Percentiles rank a stretch among this genome's conserved stretches.
These are phyloP conservation scores for Vanderwaltozyma polyspora DNA, from an alignment of 805 yeast species.

Conservation along the genomic window DNA sequence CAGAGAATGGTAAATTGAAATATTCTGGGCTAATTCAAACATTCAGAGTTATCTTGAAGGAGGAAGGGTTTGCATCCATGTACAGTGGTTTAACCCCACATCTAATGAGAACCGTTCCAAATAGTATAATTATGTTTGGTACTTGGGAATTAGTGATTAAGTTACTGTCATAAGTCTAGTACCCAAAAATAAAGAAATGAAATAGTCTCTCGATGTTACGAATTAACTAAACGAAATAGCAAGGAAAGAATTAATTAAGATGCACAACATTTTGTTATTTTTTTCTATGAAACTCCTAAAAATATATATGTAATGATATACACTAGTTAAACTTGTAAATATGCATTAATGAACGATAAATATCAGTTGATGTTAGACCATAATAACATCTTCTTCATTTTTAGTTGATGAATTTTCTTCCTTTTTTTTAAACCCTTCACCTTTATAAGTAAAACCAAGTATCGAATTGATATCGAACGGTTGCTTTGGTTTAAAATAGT, in stretches of 20 bases:
- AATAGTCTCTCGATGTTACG: neutral
- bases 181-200: neutral
- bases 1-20: constrained; percentile 66
- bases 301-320: too few species aligned
- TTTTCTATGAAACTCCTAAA: too few species aligned
- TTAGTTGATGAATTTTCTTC: too few species aligned
- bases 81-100: constrained; percentile 98
- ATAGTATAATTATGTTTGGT: constrained; percentile 97
- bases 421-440: constrained; percentile 17
- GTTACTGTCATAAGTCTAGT: constrained; percentile 32
- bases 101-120: constrained; percentile 91
- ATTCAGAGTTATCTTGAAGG: constrained; percentile 72
- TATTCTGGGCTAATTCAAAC: constrained; percentile 86
- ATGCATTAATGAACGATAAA: neutral
- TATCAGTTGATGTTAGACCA: too few species aligned
- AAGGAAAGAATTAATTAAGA: too few species aligned
- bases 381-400: neutral
- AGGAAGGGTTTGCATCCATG: constrained; percentile 88
- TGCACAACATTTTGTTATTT: too few species aligned
- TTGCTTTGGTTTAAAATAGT: constrained; percentile 16
- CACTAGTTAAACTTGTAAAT: too few species aligned
- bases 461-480: constrained; percentile 31
- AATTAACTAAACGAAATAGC: too few species aligned
- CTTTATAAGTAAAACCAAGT: constrained; percentile 36
- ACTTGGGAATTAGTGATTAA: constrained; percentile 86